These are phyloP conservation scores for Nakataea oryzae DNA, from an alignment of 2,329 filamentous ascomycete genomes.

Conservation along the genomic window DNA sequence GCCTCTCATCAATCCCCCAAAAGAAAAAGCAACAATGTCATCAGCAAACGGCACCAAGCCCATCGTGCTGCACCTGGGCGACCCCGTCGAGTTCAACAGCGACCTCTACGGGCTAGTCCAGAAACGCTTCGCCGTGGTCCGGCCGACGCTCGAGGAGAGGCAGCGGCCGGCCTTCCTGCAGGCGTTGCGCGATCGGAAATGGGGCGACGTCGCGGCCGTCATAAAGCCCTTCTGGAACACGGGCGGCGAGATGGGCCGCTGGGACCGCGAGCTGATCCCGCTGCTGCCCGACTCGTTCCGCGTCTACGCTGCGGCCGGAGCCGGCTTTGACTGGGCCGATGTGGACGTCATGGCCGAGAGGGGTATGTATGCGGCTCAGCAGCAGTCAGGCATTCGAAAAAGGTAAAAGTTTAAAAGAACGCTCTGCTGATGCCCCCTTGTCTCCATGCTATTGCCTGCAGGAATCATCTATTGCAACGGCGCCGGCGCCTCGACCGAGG, in stretches of 20 bases:
- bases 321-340: slow-evolving; percentile 53
- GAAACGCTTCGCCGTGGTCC: slow-evolving; percentile 19
- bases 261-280: slow-evolving; percentile 11
- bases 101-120: slow-evolving; percentile 19
- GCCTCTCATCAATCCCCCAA: no score
- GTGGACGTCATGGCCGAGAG: slow-evolving; percentile 28
- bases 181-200: slow-evolving; percentile 24
- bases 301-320: slow-evolving; percentile 51
- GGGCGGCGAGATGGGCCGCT: slow-evolving; percentile 14
- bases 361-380: slow-evolving; percentile 13
- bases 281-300: slow-evolving; percentile 37
- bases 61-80: slow-evolving; percentile 20
- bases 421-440: slow-evolving; percentile 44
- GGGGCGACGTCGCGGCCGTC: slow-evolving; percentile 24
- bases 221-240: slow-evolving; percentile 12
- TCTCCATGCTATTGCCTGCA: slow-evolving; percentile 18
- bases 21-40: not conserved
- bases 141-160: slow-evolving; percentile 24
- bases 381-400: slow-evolving; percentile 28
- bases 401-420: slow-evolving; percentile 5
- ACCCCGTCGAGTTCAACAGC: slow-evolving; percentile 18
- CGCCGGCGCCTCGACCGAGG: slow-evolving; percentile 28
- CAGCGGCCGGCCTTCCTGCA: slow-evolving; percentile 25
- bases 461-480: slow-evolving; percentile 33
- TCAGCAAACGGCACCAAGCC: slow-evolving; percentile 7